Percentiles rank a stretch among this genome's conserved stretches.
Conservation (phyloP, 2,329 filamentous ascomycete species). For the Fusarium drepaniforme region DNA sequence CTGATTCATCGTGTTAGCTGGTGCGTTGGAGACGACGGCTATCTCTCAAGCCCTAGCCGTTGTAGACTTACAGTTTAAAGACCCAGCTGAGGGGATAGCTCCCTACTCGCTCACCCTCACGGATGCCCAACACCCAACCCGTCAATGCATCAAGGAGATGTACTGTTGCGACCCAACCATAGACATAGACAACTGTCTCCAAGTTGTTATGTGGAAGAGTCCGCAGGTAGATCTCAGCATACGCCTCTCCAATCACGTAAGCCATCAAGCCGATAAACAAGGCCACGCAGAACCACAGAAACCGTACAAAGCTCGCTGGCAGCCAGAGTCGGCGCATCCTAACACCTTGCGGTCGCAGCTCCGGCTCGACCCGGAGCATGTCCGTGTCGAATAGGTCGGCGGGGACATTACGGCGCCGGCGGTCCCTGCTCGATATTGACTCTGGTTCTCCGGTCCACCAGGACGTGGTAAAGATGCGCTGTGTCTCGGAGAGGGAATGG, state of each 20-base stretch:
- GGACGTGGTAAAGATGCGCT: constrained; percentile 74
- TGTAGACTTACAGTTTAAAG: constrained; percentile 71
- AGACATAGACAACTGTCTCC: constrained; percentile 77
- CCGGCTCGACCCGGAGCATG: constrained; percentile 40
- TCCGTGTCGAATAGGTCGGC: constrained; percentile 55
- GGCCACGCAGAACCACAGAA: constrained; percentile 77
- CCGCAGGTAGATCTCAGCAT: constrained; percentile 76
- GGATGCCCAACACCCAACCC: constrained; percentile 75
- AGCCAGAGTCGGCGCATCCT: constrained; percentile 67
- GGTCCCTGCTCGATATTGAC: constrained; percentile 58
- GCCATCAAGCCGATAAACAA: constrained; percentile 72
- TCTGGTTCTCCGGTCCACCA: constrained; percentile 74
- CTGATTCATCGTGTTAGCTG: constrained; percentile 48
- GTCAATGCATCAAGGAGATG: constrained; percentile 74
- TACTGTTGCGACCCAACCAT: constrained; percentile 77
- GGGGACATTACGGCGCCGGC: constrained; percentile 53
- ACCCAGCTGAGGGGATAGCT: constrained; percentile 79
- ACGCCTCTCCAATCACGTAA: constrained; percentile 76
- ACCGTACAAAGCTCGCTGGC: constrained; percentile 75
- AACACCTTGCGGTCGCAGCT: constrained; percentile 48
- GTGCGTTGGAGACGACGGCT: not conserved
- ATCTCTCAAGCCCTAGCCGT: not conserved
- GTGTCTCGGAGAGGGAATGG: constrained; percentile 73
- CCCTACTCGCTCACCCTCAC: constrained; percentile 74
- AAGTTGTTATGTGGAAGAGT: constrained; percentile 75